phyloP scores from a whole-genome alignment of 2,329 filamentous ascomycete genomes.

The Fusarium sp. region DNA sequence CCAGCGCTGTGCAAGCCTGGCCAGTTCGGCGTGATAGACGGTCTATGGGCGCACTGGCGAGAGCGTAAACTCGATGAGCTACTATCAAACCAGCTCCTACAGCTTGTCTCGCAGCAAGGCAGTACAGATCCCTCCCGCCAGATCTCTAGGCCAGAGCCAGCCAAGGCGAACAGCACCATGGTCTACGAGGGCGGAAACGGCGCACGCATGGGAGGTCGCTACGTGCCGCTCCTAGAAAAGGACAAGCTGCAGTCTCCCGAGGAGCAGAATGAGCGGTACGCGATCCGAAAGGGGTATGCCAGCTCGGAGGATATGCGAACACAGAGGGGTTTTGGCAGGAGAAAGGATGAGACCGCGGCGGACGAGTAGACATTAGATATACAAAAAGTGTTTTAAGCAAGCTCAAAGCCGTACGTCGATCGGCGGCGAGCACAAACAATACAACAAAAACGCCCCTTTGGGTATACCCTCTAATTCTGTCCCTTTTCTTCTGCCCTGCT shows the following conservation, averaged over 20 bases:
- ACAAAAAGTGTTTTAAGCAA: conserved; percentile 10
- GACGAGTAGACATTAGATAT: conserved; percentile 34
- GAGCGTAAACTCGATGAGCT: conserved; percentile 90
- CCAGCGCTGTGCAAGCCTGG: conserved; percentile 70
- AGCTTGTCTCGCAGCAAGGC: conserved; percentile 63
- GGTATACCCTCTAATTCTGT: conserved; percentile 22
- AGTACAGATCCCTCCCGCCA: conserved; percentile 27
- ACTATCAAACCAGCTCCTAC: conserved; percentile 78
- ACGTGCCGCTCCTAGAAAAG: conserved; percentile 65
- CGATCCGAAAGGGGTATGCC: conserved; percentile 68
- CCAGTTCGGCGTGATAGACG: conserved; percentile 73
- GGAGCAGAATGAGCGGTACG: conserved; percentile 70
- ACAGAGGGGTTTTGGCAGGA: conserved; percentile 46
- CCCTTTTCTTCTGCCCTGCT: conserved; percentile 47
- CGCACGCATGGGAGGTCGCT: conserved; percentile 62
- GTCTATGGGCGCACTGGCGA: conserved; percentile 86
- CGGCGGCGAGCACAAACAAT: conserved; percentile 2
- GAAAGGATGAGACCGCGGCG: conserved; percentile 39
- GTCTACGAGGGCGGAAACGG: conserved; percentile 67
- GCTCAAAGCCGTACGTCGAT: background rate
- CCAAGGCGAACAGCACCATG: conserved; percentile 40
- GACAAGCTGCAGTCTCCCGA: conserved; percentile 59
- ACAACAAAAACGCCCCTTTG: conserved; percentile 6
- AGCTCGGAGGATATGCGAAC: conserved; percentile 60
- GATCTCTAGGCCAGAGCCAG: conserved; percentile 18